Percentiles rank a stretch among this genome's conserved stretches.
Conservation (phyloP, 805 yeast genomes). For the Candida boleticola region DNA sequence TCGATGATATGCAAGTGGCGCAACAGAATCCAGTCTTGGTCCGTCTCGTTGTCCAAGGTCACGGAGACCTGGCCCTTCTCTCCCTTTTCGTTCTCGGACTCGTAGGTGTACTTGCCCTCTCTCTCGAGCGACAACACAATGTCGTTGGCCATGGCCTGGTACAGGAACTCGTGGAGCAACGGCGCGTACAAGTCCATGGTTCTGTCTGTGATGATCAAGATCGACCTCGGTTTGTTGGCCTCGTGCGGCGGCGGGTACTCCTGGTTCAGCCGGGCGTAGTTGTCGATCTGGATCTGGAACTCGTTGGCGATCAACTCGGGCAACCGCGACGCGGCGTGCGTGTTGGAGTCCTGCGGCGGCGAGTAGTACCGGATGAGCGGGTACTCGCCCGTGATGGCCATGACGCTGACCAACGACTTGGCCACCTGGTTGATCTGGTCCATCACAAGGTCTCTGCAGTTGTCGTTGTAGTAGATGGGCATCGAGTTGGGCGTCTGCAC, state of each 20-base stretch:
- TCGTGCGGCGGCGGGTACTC: slow-evolving; percentile 59
- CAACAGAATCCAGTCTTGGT: slow-evolving; percentile 68
- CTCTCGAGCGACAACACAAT: slow-evolving; percentile 44
- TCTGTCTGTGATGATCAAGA: slow-evolving; percentile 77
- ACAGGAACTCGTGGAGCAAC: slow-evolving; percentile 81
- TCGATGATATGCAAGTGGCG: slow-evolving; percentile 76
- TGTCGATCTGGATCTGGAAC: slow-evolving; percentile 70
- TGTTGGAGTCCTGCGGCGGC: slow-evolving; percentile 44
- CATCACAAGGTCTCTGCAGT: slow-evolving; percentile 60
- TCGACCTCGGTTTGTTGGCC: slow-evolving; percentile 61
- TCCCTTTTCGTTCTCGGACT: slow-evolving; percentile 53
- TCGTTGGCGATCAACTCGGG: slow-evolving; percentile 70
- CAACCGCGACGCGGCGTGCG: slow-evolving; percentile 53
- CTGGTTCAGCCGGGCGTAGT: slow-evolving; percentile 66
- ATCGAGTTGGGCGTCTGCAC: slow-evolving; percentile 51
- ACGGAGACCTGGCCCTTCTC: slow-evolving; percentile 30
- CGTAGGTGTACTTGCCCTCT: slow-evolving; percentile 48
- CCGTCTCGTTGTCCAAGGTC: slow-evolving; percentile 56
- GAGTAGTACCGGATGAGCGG: slow-evolving; percentile 79
- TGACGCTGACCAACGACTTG: slow-evolving; percentile 62
- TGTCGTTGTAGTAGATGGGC: slow-evolving; percentile 67
- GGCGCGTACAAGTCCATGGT: slow-evolving; percentile 83
- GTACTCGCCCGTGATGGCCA: slow-evolving; percentile 81
- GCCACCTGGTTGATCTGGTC: slow-evolving; percentile 60
- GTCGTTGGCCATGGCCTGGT: slow-evolving; percentile 91